Base-by-base conservation (phyloP, 257 asterid genomes). In the Capsicum rhomboideum region DNA sequence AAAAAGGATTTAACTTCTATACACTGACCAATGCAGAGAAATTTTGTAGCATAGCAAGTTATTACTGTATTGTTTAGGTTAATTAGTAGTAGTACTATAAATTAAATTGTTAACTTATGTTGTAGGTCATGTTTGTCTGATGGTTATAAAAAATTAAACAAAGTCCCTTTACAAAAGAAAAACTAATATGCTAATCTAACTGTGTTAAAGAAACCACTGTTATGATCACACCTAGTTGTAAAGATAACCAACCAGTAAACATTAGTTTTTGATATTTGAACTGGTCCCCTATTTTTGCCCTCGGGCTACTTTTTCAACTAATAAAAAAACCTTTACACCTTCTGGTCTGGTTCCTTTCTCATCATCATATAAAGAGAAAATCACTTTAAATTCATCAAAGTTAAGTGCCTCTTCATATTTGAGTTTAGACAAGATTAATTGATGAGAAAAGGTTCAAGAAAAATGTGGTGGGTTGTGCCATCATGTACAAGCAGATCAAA, bases 391-490 rank as follows among this genome's bases (percentile, higher is more conserved):
- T 82, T 23, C 74, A 64, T 68, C 59, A 61, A 49, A 72, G 31
- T 42, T 7, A 44, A 46, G 59, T 80, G n/a, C 9, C 21, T 75
- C 12, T 40, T 56, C 68, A 82, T 20, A 23, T 29, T 49, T 55
- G 82, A 1, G 63, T 0, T 61, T 18, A 10, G 56, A 69, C 21
- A 40, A 13, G 31, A 26, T n/a, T n/a, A n/a, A 28, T 75, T 44
- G 69, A 89, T 86, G 90, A 90, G 87, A 61, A 88, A 86, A 83
- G 88, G 87, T 1, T 78, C 86, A 44, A 80, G 81, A 13, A 86
- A 84, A 79, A 91, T 92, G 97, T 87, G 92, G 95, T 89, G 92
- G 90, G 83, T 69, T 56, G 89, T 85, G 68, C 72, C 86, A n/a
- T 82, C 86, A 18, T 82, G 91, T 82, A 83, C 80, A 82, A 90